phyloP scores from a whole-genome alignment of 345 rosid genomes.

The Corchorus olitorius region DNA sequence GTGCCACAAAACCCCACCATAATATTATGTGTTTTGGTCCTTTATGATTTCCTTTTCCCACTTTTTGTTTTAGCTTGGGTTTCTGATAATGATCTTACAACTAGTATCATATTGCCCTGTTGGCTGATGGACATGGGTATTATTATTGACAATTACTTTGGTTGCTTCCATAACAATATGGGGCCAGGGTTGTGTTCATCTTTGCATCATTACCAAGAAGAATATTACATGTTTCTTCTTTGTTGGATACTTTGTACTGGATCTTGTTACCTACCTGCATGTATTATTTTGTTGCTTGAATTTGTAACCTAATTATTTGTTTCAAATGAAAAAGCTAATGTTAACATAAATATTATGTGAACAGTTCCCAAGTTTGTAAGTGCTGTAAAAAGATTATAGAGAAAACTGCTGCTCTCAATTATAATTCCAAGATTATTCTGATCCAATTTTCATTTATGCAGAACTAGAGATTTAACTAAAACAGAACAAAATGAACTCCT shows the following conservation, averaged over 20 bases:
- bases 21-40: background rate
- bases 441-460: background rate
- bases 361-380: background rate
- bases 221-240: background rate
- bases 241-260: background rate
- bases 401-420: background rate
- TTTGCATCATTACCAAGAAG: background rate
- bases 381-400: no score
- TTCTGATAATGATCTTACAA: background rate
- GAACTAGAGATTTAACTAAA: no score
- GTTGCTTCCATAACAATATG: background rate
- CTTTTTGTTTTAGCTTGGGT: background rate
- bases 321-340: background rate
- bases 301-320: background rate
- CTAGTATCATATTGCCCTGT: background rate
- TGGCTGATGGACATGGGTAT: background rate
- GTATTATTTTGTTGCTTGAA: background rate
- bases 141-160: slow-evolving; percentile 1
- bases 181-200: background rate
- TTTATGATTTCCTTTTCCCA: background rate
- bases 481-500: background rate
- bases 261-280: background rate
- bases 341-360: background rate
- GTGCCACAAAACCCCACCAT: background rate
- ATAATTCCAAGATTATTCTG: background rate